These are phyloP conservation scores for Alternaria infectoria DNA, from an alignment of 2,329 filamentous ascomycete genomes.

Conservation along the genomic window DNA sequence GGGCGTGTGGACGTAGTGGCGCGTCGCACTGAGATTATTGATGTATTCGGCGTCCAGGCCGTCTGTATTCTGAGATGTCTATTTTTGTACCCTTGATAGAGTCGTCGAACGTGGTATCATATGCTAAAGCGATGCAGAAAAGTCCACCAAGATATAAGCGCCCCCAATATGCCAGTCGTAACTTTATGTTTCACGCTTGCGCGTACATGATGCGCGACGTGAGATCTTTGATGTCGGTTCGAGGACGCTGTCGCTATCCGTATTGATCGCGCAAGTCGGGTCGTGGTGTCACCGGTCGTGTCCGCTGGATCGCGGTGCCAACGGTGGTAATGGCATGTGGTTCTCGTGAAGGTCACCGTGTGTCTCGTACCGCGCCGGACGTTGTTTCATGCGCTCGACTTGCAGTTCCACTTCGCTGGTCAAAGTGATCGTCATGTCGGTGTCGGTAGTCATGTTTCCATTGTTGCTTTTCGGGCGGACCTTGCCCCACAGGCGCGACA, in stretches of 20 bases:
- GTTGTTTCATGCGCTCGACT: constrained; percentile 12
- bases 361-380: neutral
- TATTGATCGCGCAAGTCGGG: neutral
- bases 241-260: neutral
- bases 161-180: neutral
- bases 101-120: neutral
- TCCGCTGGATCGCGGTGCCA: neutral
- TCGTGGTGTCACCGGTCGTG: neutral
- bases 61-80: neutral
- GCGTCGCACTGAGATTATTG: neutral
- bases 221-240: neutral
- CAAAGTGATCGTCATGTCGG: constrained; percentile 30
- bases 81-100: constrained; percentile 8
- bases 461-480: neutral
- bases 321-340: constrained; percentile 2
- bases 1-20: neutral
- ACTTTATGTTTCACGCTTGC: neutral
- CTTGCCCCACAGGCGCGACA: constrained; percentile 21
- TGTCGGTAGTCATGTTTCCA: neutral
- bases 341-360: neutral
- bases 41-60: neutral
- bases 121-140: neutral
- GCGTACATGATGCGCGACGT: neutral
- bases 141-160: neutral
- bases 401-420: constrained; percentile 25